Evolutionary conservation across 495 filamentous ascomycete species (phyloP), one percentile per base, ranked within the genome.

Genomic region (Usnea hakonensis): DNA sequence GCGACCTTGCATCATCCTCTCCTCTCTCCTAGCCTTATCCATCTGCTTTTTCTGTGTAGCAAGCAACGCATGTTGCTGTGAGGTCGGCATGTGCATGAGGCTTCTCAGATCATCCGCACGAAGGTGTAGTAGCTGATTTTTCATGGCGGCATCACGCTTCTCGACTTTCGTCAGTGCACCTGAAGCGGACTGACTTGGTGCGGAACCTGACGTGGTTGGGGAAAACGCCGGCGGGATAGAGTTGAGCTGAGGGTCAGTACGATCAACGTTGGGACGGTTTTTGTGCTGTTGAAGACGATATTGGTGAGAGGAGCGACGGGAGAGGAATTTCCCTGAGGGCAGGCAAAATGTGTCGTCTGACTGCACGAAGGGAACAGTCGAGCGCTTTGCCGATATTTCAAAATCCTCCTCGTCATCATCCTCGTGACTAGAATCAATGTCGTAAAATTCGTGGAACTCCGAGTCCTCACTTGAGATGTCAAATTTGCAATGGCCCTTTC

Each of bases 401-500:
- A 84, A n/a, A n/a, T n/a, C n/a, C n/a, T n/a, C 86, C 4, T 78
- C 77, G 52, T 83, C 84, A 11, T 74, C 78, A 69, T 97, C 94
- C 0, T 90, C 90, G 73, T 97, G 97, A 3, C 91, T 93, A 74
- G 85, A 86, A 59, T 87, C 79, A 82, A 97, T 97, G 72, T 97
- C 94, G 76, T 97, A 98, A 76, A 90, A 97, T 57, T 95, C 91
- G 26, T 97, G 79, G 74, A 95, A 90, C 69, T 98, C 90, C 32
- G 87, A 87, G 70, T 96, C 89, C 0, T 83, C 85, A n/a, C n/a
- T n/a, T 46, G 87, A 85, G 72, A 94, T 97, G 2, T 89, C 91
- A 63, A 98, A 91, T 82, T 89, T 95, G 78, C 91, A 97, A 74
- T 98, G 94, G 9, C 89, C 85, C 75, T 90, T 92, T 73, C 97